Conservation (phyloP, 345 rosid species). For the Arabidopsis arenosa region DNA sequence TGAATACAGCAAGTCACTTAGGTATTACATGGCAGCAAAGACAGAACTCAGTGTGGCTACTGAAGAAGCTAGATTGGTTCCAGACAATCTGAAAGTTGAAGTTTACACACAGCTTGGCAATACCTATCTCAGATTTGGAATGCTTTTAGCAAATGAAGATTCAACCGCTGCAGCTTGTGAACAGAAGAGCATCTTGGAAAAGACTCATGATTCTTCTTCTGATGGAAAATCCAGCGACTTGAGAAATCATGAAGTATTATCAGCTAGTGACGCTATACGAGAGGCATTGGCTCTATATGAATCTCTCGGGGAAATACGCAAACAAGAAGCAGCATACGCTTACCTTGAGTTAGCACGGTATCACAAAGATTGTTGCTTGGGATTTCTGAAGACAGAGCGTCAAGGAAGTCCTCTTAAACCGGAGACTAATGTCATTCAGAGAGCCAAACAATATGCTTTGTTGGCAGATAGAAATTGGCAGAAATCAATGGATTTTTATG, state of each 20-base stretch:
- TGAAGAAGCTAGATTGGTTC: slow-evolving; percentile 47
- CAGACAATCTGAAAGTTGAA: slow-evolving; percentile 63
- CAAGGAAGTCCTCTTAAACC: slow-evolving; percentile 53
- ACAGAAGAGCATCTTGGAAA: slow-evolving; percentile 50
- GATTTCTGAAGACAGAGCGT: slow-evolving; percentile 58
- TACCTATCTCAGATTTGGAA: slow-evolving; percentile 87
- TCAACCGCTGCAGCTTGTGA: slow-evolving; percentile 61
- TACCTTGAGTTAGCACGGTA: slow-evolving; percentile 86
- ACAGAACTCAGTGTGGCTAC: slow-evolving; percentile 57
- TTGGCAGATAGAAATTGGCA: slow-evolving; percentile 92
- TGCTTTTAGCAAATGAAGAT: slow-evolving; percentile 83
- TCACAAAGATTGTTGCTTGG: slow-evolving; percentile 78
- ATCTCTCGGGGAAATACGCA: slow-evolving; percentile 75
- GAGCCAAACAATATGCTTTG: slow-evolving; percentile 83
- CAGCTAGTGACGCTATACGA: slow-evolving; percentile 90
- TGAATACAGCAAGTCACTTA: slow-evolving; percentile 78
- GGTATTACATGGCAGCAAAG: slow-evolving; percentile 80
- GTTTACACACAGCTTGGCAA: slow-evolving; percentile 85
- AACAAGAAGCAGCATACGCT: slow-evolving; percentile 89
- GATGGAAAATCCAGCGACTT: slow-evolving; percentile 47
- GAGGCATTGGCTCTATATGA: slow-evolving; percentile 87
- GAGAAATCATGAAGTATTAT: slow-evolving; percentile 63
- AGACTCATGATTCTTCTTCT: slow-evolving; percentile 34
- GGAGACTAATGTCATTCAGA: slow-evolving; percentile 55
- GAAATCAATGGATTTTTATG: slow-evolving; percentile 76